These are phyloP conservation scores for Suhomyces maxii DNA, from an alignment of 1,139 yeast species.

Conservation along the genomic window DNA sequence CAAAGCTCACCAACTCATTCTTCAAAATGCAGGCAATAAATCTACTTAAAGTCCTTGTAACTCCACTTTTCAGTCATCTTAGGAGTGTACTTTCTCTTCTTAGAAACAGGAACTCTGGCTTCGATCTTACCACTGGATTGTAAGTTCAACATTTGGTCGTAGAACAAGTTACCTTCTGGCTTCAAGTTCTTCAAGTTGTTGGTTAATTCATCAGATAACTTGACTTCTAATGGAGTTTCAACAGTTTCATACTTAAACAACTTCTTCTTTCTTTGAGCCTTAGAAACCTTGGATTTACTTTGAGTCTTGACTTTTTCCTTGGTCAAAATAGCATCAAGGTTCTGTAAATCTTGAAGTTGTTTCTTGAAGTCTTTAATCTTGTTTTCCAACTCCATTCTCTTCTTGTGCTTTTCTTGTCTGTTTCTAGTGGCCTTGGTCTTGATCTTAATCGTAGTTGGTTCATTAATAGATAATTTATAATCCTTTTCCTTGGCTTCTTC, in stretches of 20 bases:
- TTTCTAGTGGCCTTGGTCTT: slow-evolving; percentile 81
- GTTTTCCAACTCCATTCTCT: slow-evolving; percentile 53
- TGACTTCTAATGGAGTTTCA: slow-evolving; percentile 75
- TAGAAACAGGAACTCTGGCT: slow-evolving; percentile 70
- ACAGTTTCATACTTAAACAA: slow-evolving; percentile 58
- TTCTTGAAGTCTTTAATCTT: slow-evolving; percentile 59
- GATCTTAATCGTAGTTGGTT: slow-evolving; percentile 65
- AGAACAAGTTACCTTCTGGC: slow-evolving; percentile 87
- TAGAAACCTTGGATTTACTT: slow-evolving; percentile 17
- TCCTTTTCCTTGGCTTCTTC: slow-evolving; percentile 20
- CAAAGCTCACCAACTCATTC: too few relatives aligned
- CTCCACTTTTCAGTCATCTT: slow-evolving; percentile 91
- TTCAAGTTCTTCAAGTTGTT: slow-evolving; percentile 80
- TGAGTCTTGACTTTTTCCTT: slow-evolving; percentile 29
- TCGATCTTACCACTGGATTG: slow-evolving; percentile 88
- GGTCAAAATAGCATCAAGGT: slow-evolving; percentile 51
- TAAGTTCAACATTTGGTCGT: slow-evolving; percentile 77
- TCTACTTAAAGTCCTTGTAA: slow-evolving; percentile 78
- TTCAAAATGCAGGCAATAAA: too few relatives aligned
- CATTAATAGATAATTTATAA: slow-evolving; percentile 63
- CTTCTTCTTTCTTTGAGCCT: slow-evolving; percentile 22
- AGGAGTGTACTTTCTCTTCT: slow-evolving; percentile 65
- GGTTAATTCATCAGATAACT: slow-evolving; percentile 83
- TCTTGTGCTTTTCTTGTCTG: slow-evolving; percentile 64
- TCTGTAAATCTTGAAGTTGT: slow-evolving; percentile 58